Base-by-base conservation (phyloP, 179 eudicot genomes). In the Spinacia oleracea region DNA sequence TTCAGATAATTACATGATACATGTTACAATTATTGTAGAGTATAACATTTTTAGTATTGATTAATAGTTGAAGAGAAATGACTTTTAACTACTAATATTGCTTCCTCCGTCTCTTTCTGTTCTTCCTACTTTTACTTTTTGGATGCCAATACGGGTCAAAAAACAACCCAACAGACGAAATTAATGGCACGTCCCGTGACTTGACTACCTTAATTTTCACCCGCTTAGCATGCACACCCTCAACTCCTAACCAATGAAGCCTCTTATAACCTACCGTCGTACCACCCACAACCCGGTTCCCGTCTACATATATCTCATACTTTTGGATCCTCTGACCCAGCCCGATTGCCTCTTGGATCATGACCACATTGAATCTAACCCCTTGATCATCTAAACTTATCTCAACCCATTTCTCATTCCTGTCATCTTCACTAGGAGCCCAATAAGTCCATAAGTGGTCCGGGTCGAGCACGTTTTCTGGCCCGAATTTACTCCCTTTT, bases 371-470 rank as follows among this genome's bases (percentile, higher is more conserved):
- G 76, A 94, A 94, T 68, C 78, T 84, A 72, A 86, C 15, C 67
- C 65, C 82, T 66, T 69, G 78, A 72, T 66, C 75, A 8, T 29
- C 73, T 3, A 81, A 80, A 45, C n/a, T 83, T 12, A 94, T 65
- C 70, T 91, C 97, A 50, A 94, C 88, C 98, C 98, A 91, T 42
- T 85, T 89, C 46, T 75, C 74, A 8, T 74, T 25, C 27, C 31
- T 48, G 48, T 83, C 79, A 0, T 77, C 68, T 46, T 88, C 94
- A 38, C 73, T 79, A 1, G 98, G 98, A 45, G 91, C 94, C 98
- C 98, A 94, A n/a, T 94, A 94, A 0, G 97, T 91, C 97, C 98
- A 93, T 16, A 93, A 68, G 72, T 89, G 92, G 68, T 93, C 97
- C 14, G 64, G 73, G 42, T 94, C 97, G 10, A 94, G 73, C 75